phyloP scores from a whole-genome alignment of 1,284 basidiomycete genomes.

The Trichosporon sp. region DNA sequence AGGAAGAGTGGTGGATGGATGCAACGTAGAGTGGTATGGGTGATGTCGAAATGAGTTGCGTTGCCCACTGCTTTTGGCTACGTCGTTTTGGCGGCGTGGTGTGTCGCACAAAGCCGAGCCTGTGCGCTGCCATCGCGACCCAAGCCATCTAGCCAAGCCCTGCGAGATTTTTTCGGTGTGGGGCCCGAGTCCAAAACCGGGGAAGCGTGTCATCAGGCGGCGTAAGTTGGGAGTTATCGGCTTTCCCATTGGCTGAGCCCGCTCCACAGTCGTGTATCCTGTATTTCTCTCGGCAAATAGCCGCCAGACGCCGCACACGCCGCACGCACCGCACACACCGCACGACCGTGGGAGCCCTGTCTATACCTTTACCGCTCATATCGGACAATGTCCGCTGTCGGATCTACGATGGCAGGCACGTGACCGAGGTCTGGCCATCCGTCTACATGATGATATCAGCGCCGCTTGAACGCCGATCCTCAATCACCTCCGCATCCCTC shows the following conservation, averaged over 20 bases:
- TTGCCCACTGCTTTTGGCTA: background rate
- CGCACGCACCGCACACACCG: background rate
- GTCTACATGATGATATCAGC: background rate
- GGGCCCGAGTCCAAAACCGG: background rate
- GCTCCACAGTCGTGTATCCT: background rate
- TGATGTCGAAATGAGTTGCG: background rate
- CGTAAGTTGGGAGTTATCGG: background rate
- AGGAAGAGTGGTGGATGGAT: background rate
- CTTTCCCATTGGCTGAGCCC: background rate
- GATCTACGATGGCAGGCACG: background rate
- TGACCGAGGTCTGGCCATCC: background rate
- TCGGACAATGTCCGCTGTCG: background rate
- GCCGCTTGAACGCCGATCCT: background rate
- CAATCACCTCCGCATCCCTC: background rate
- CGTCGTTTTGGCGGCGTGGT: background rate
- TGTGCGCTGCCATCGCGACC: background rate
- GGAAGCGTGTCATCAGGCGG: background rate
- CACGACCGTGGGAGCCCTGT: background rate
- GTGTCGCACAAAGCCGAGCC: background rate
- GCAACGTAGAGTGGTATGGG: background rate
- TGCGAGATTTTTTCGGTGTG: conserved; percentile 1
- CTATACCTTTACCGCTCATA: background rate
- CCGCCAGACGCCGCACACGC: background rate
- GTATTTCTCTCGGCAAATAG: background rate
- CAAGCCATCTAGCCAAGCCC: too few species aligned